Evolutionary conservation across 495 filamentous ascomycete genomes (phyloP).

Genomic region (Lophiostoma macrostomum): DNA sequence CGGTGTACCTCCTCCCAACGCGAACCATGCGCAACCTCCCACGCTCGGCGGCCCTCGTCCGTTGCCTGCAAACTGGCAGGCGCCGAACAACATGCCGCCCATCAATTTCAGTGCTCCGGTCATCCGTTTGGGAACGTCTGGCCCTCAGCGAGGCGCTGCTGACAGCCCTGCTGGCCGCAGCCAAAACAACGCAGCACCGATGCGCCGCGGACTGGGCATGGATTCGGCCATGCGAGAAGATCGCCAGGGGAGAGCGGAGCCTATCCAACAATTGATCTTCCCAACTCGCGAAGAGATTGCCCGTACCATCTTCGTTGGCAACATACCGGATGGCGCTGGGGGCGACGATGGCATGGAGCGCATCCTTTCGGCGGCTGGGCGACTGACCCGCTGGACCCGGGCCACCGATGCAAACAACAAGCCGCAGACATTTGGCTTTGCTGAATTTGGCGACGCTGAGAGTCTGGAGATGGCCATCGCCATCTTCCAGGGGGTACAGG

Average conservation of each 20-base stretch:
- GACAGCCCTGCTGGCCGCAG: constrained; percentile 35
- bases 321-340: constrained; percentile 72
- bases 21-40: constrained; percentile 66
- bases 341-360: constrained; percentile 81
- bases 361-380: constrained; percentile 73
- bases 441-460: constrained; percentile 91
- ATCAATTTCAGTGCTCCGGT: constrained; percentile 98
- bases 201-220: constrained; percentile 59
- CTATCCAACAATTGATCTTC: constrained; percentile 74
- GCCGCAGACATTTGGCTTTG: constrained; percentile 88
- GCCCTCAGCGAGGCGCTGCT: constrained; percentile 62
- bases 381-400: constrained; percentile 79
- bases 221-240: constrained; percentile 58
- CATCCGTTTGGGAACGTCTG: constrained; percentile 79
- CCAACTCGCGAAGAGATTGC: constrained; percentile 88
- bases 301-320: constrained; percentile 84
- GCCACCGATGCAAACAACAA: constrained; percentile 79
- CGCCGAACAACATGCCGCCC: constrained; percentile 88
- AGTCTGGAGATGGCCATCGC: constrained; percentile 84
- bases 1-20: constrained; percentile 72
- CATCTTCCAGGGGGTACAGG: constrained; percentile 78
- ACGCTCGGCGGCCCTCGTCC: constrained; percentile 73
- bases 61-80: constrained; percentile 81
- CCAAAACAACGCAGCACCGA: constrained; percentile 49
- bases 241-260: constrained; percentile 71